These are phyloP conservation scores for Jackrogersella multiformis DNA, from an alignment of 495 filamentous ascomycete species.

Conservation along the genomic window DNA sequence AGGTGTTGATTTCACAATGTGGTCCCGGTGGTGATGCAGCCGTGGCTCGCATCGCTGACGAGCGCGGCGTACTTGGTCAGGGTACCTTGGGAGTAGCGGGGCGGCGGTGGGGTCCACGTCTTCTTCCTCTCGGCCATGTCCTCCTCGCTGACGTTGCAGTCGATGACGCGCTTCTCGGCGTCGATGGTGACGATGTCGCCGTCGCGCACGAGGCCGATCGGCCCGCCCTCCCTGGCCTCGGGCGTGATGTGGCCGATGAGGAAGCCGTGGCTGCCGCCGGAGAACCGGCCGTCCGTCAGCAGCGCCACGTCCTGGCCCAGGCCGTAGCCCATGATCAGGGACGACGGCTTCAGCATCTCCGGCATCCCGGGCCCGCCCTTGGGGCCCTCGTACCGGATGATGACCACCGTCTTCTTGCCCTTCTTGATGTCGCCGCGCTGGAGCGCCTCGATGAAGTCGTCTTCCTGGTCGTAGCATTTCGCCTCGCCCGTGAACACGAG, in stretches of 20 bases:
- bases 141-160: conserved; percentile 65
- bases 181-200: conserved; percentile 78
- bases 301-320: conserved; percentile 84
- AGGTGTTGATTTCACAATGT: neutral
- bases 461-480: conserved; percentile 85
- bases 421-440: conserved; percentile 88
- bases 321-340: conserved; percentile 86
- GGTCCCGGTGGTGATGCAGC: conserved; percentile 76
- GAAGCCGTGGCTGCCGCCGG: conserved; percentile 81
- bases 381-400: conserved; percentile 94
- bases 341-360: conserved; percentile 85
- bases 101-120: conserved; percentile 70
- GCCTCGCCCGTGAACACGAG: conserved; percentile 87
- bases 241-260: conserved; percentile 80
- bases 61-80: conserved; percentile 77
- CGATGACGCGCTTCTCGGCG: conserved; percentile 70
- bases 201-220: conserved; percentile 72
- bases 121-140: conserved; percentile 73
- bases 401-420: conserved; percentile 96
- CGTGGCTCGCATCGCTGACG: conserved; percentile 79
- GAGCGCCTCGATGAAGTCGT: conserved; percentile 79
- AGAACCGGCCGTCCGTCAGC: conserved; percentile 81
- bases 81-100: conserved; percentile 76
- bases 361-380: conserved; percentile 86
- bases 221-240: conserved; percentile 74